A percentile compares a stretch with the other conserved stretches of the same genome.
phyloP scores from a whole-genome alignment of 2,329 filamentous ascomycete genomes.

The Peltaster fructicola region DNA sequence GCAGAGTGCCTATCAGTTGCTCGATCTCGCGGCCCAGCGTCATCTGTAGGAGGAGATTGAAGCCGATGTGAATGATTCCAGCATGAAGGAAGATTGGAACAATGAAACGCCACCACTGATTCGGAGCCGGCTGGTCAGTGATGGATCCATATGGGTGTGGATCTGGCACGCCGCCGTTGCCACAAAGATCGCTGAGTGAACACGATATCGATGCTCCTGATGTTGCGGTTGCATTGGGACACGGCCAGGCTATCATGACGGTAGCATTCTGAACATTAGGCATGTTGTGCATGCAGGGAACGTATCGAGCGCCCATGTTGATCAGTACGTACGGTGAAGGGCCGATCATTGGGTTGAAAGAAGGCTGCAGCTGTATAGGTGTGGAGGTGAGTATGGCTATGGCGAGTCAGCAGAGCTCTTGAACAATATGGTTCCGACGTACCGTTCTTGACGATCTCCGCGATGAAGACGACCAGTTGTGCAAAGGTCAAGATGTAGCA shows the following conservation, averaged over 20 bases:
- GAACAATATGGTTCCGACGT: conserved; percentile 18
- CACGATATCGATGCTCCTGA: conserved; percentile 43
- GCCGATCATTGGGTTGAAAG: conserved; percentile 94
- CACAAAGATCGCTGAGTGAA: conserved; percentile 63
- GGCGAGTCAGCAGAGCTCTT: conserved; percentile 1
- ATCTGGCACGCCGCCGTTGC: conserved; percentile 59
- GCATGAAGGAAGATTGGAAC: conserved; percentile 89
- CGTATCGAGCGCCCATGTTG: conserved; percentile 88
- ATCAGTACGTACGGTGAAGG: conserved; percentile 80
- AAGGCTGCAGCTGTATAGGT: conserved; percentile 60
- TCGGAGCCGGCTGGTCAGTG: conserved; percentile 46
- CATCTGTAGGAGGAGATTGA: conserved; percentile 84
- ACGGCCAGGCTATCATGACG: conserved; percentile 46
- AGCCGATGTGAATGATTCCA: conserved; percentile 83
- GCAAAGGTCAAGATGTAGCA: conserved; percentile 62
- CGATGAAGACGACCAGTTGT: conserved; percentile 76
- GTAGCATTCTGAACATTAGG: conserved; percentile 37
- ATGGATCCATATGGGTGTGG: conserved; percentile 33
- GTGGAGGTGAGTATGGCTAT: conserved; percentile 59
- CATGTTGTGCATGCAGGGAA: conserved; percentile 86
- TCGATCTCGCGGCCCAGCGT: conserved; percentile 90
- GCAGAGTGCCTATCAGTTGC: conserved; percentile 66
- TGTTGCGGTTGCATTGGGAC: conserved; percentile 55
- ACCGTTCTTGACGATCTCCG: conserved; percentile 73
- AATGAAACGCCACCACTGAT: conserved; percentile 97